Percentiles rank a stretch among this genome's conserved stretches.
These are phyloP conservation scores for Monoraphidium neglectum DNA, from an alignment of 139 green algal species.

Conservation along the genomic window DNA sequence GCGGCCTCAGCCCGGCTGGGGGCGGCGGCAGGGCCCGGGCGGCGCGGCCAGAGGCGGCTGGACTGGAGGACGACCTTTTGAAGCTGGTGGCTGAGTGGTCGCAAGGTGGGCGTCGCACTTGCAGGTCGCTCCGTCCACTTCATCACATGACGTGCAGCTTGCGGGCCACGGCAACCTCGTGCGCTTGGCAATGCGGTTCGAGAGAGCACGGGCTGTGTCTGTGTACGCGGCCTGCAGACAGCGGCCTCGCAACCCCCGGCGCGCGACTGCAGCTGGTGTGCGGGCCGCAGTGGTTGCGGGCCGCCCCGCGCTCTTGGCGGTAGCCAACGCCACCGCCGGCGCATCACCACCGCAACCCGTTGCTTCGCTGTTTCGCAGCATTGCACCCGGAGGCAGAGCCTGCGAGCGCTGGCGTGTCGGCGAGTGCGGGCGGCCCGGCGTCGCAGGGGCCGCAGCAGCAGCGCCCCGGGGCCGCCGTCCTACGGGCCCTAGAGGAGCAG, in stretches of 20 bases:
- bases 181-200: background rate
- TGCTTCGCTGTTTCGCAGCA: too few relatives aligned
- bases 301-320: too few relatives aligned
- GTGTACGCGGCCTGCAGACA: too few relatives aligned
- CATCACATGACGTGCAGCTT: too few relatives aligned
- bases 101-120: slow-evolving; percentile 15
- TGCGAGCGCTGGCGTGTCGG: too few relatives aligned
- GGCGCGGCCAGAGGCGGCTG: slow-evolving; percentile 33
- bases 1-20: background rate
- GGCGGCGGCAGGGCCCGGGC: slow-evolving; percentile 10
- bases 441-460: background rate
- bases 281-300: too few relatives aligned
- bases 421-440: too few relatives aligned
- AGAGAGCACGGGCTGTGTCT: background rate
- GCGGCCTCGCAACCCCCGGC: too few relatives aligned
- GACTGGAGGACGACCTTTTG: slow-evolving; percentile 52
- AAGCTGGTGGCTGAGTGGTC: slow-evolving; percentile 39
- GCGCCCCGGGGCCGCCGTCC: slow-evolving; percentile 7
- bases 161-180: background rate
- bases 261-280: too few relatives aligned
- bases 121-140: too few relatives aligned
- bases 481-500: slow-evolving; percentile 46
- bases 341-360: too few relatives aligned
- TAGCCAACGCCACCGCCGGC: too few relatives aligned
- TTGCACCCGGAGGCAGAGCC: background rate